Evolutionary conservation across 2,329 filamentous ascomycete species (phyloP), one percentile per base, ranked within the genome.

Genomic region (Magnaporthales sp.): DNA sequence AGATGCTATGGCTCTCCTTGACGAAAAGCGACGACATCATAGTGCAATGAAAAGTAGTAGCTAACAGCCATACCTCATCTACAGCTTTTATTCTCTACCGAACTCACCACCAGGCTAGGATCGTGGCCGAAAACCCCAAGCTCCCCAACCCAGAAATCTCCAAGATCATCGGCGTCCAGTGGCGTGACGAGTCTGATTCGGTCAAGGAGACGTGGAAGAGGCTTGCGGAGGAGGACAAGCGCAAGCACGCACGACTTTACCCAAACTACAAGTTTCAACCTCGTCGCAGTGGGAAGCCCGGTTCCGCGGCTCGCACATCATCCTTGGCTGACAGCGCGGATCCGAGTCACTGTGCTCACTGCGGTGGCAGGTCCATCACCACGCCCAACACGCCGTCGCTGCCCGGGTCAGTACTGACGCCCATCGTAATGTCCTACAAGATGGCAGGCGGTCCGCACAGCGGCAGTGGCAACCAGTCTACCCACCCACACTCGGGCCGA

Each of bases 1-100:
- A 29, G n/a, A n/a, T n/a, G n/a, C n/a, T n/a, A n/a, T n/a, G n/a
- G n/a, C 22, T 26, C 54, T 29, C 22, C 26, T 31, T 24, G 32
- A 60, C 15, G 9, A 60, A 56, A 9, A 26, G 10, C 19, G 3
- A 31, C 9, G 24, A 61, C 4, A n/a, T 9, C 5, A 3, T 46
- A 19, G 8, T 5, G 3, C 22, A n/a, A 38, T 15, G 32, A 54
- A 32, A 56, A 13, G 15, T 22, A 29, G 22, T 63, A 46, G 32
- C 65, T 66, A 13, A 66, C 65, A 66, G 22, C 15, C 38, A 2
- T 15, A 63, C 22, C 62, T 32, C 30, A n/a, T n/a, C 4, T 19
- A 67, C 67, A 99, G 95, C 94, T 64, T 99, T 99, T 80, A 99
- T 99, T 71, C 84, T 99, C 72, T 99, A 97, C 80, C 92, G 95